These are phyloP conservation scores for Amauroascus verrucosus DNA, from an alignment of 2,329 filamentous ascomycete species.

Conservation along the genomic window DNA sequence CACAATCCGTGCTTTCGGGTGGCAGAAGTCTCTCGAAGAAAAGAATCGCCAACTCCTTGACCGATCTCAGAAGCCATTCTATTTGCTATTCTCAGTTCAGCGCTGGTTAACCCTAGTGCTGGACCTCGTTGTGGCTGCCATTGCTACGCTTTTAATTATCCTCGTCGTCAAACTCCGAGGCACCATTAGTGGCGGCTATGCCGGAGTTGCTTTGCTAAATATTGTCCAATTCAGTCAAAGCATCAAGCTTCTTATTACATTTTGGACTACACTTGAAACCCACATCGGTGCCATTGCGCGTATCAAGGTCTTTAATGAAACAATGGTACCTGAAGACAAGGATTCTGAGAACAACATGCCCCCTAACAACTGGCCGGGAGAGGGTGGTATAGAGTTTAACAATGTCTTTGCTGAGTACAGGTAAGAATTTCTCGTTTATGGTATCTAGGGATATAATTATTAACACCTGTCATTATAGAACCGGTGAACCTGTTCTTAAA, in stretches of 20 bases:
- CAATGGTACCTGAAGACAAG: constrained; percentile 31
- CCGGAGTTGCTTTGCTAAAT: constrained; percentile 46
- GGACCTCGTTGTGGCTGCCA: constrained; percentile 40
- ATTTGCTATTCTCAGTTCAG: constrained; percentile 48
- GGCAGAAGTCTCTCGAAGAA: constrained; percentile 37
- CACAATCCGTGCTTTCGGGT: constrained; percentile 49
- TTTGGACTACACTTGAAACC: constrained; percentile 48
- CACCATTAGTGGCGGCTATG: constrained; percentile 39
- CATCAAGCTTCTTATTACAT: constrained; percentile 39
- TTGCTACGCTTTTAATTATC: constrained; percentile 42
- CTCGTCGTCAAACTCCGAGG: constrained; percentile 40
- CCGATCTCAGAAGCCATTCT: constrained; percentile 47
- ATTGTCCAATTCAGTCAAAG: constrained; percentile 45
- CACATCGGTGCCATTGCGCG: constrained; percentile 46
- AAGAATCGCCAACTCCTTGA: constrained; percentile 43
- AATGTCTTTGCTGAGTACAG: constrained; percentile 31
- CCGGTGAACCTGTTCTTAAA: constrained; percentile 20
- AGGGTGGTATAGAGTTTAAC: constrained; percentile 31
- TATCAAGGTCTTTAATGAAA: constrained; percentile 41
- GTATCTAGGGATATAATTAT: background rate
- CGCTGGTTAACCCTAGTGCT: constrained; percentile 45
- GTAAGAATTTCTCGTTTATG: constrained; percentile 11
- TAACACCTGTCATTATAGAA: background rate
- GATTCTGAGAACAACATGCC: constrained; percentile 27
- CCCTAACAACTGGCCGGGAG: constrained; percentile 29